These are phyloP conservation scores for Saccharomycopsis oosterbeekiorum DNA, from an alignment of 805 yeast species.

Conservation along the genomic window DNA sequence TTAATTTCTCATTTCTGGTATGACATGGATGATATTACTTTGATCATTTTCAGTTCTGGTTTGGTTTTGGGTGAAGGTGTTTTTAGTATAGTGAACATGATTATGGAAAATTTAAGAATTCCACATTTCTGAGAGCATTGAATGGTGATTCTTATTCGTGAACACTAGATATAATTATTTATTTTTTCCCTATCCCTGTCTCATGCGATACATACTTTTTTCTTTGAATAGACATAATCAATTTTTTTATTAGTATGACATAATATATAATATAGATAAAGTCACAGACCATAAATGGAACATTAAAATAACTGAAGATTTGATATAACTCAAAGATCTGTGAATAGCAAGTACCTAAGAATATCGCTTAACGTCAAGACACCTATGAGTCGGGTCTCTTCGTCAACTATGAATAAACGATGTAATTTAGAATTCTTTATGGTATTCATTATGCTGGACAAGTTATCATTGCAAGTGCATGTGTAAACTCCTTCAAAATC, in stretches of 20 bases:
- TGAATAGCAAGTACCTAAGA: slow-evolving; percentile 67
- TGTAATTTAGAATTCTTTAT: slow-evolving; percentile 86
- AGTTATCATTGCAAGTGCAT: slow-evolving; percentile 77
- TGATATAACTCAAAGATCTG: slow-evolving; percentile 27
- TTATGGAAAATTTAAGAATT: slow-evolving; percentile 57
- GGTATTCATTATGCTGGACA: slow-evolving; percentile 86
- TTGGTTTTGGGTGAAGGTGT: slow-evolving; percentile 91
- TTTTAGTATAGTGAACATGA: slow-evolving; percentile 72
- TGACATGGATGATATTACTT: slow-evolving; percentile 31
- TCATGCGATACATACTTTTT: neutral
- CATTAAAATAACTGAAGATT: no score
- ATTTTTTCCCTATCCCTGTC: neutral
- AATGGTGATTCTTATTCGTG: neutral
- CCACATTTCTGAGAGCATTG: slow-evolving; percentile 39
- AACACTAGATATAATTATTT: neutral
- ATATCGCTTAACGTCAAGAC: slow-evolving; percentile 90
- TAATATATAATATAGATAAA: neutral
- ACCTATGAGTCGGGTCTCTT: slow-evolving; percentile 64
- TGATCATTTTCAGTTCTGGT: slow-evolving; percentile 81
- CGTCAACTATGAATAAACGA: slow-evolving; percentile 85
- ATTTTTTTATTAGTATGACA: neutral
- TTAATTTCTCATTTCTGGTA: slow-evolving; percentile 52
- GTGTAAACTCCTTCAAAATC: slow-evolving; percentile 98
- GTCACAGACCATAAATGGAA: neutral
- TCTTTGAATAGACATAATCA: neutral